Evolutionary conservation across 2,329 filamentous ascomycete genomes (phyloP), one percentile per base, ranked within the genome.

Genomic region (Exophiala oligosperma): DNA sequence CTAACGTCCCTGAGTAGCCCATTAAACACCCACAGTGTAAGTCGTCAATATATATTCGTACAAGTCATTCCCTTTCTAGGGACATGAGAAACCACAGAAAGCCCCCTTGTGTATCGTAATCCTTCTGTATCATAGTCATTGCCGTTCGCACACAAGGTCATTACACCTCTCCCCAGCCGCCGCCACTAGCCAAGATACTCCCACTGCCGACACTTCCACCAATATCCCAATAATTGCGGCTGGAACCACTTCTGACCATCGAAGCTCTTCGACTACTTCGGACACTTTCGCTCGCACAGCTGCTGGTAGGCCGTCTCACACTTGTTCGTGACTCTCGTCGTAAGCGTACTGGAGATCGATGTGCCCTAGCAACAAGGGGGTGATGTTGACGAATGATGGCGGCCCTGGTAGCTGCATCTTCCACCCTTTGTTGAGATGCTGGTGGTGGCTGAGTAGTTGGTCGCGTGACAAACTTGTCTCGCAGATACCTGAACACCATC

Each of bases 201-300:
- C 88, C 88, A 55, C 89, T 92, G 1, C 89, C 90, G 24, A 91
- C 82, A 66, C 86, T 92, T 4, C 86, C 89, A 26, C 91, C 91
- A 64, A 96, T 84, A 72, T 96, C 92, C 92, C 92, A 97, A 73
- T 95, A 97, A 71, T 96, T 91, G 53, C 91, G 79, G 47, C 87
- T 90, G 46, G 89, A 92, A 35, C 85, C 82, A 67, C 85, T 90
- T 3, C 72, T 69, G 3, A 76, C 76, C 55, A 79, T 65, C 0
- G 73, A 76, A 52, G 83, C 79, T 67, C 81, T 80, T 40, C 84
- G 86, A 35, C 85, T 90, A 66, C 87, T 85, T 71, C 88, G 87
- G 6, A 90, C 91, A 72, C 90, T 95, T 74, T 96, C 91, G 70
- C 90, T 96, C 3, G 91, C 91, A 72, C 91, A 96, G 72, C 90